Conservation (phyloP, 257 asterid species). For the Solanum boliviense region DNA sequence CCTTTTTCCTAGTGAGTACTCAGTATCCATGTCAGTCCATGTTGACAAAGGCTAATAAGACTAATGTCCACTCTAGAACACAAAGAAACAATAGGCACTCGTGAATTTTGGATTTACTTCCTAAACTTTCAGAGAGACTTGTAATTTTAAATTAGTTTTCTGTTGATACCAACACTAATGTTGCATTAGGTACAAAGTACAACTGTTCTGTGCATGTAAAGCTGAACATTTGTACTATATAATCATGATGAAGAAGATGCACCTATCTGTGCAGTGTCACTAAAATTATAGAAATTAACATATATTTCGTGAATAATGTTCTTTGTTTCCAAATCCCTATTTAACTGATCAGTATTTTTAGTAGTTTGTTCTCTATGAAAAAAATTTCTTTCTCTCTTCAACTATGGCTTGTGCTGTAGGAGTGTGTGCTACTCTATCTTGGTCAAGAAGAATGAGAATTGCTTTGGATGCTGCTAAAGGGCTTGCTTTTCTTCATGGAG, state of each 20-base stretch:
- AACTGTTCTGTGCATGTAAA: background rate
- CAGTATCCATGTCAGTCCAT: background rate
- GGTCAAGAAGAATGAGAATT: constrained; percentile 71
- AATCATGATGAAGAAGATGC: background rate
- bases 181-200: background rate
- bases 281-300: background rate
- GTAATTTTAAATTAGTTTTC: background rate
- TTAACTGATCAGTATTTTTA: background rate
- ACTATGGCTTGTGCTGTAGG: constrained; percentile 29
- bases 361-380: background rate
- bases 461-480: constrained; percentile 95
- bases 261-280: background rate
- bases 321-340: background rate
- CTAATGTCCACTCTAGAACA: background rate
- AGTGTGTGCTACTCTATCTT: constrained; percentile 59
- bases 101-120: background rate
- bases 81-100: too few species aligned
- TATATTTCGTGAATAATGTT: background rate
- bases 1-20: constrained; percentile 65
- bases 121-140: background rate
- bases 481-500: constrained; percentile 94
- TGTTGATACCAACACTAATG: background rate
- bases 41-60: background rate
- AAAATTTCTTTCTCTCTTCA: background rate
- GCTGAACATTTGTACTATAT: background rate